Conservation (phyloP, 1,284 basidiomycete genomes). For the Leccinum fuscescens region DNA sequence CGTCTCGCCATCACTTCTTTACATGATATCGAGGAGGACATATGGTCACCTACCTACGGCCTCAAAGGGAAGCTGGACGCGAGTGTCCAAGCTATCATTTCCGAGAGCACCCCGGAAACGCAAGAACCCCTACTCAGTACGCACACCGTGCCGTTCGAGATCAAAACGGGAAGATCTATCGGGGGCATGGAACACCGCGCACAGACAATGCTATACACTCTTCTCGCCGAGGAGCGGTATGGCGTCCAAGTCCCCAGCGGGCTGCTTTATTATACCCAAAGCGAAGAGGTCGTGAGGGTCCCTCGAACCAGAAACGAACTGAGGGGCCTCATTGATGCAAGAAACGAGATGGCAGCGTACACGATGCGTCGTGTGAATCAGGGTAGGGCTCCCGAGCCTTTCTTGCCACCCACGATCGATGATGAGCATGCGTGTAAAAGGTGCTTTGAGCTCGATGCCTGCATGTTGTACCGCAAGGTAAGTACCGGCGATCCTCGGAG, state of each 20-base stretch:
- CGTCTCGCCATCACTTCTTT: conserved; percentile 72
- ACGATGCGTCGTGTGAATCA: conserved; percentile 48
- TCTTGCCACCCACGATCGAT: conserved; percentile 88
- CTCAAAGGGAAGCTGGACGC: conserved; percentile 96
- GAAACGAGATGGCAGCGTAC: conserved; percentile 86
- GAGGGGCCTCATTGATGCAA: conserved; percentile 73
- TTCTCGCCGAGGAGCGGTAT: conserved; percentile 90
- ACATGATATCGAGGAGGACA: conserved; percentile 93
- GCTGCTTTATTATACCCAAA: conserved; percentile 92
- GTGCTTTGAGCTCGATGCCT: conserved; percentile 84
- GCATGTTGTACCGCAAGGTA: conserved; percentile 93
- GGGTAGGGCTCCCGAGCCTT: conserved; percentile 40
- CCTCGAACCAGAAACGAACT: conserved; percentile 80
- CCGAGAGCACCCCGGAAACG: conserved; percentile 37
- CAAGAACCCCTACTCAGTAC: conserved; percentile 18
- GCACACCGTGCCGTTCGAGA: conserved; percentile 82
- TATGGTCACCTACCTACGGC: conserved; percentile 94
- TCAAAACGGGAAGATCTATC: conserved; percentile 87
- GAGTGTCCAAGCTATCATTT: conserved; percentile 71
- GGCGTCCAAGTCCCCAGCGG: conserved; percentile 71
- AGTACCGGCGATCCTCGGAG: conserved; percentile 19
- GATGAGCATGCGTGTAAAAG: conserved; percentile 73
- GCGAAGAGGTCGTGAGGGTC: conserved; percentile 83
- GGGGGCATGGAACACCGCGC: conserved; percentile 91
- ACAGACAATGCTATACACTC: conserved; percentile 96